phyloP scores from a whole-genome alignment of 2,329 filamentous ascomycete genomes.

The Akanthomyces dipterigenus region DNA sequence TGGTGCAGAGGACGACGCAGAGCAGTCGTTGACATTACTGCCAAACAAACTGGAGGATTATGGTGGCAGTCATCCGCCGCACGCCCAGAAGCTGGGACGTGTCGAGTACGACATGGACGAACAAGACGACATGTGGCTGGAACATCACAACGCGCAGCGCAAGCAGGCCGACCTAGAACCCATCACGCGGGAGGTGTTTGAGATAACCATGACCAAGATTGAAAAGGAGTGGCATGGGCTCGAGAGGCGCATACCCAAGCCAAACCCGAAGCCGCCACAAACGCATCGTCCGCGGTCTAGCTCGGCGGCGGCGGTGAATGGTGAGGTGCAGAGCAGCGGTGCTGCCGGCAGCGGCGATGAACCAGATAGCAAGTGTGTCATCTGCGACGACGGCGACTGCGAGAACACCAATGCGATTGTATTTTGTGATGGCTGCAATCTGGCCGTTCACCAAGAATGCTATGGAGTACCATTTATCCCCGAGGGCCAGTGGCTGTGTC shows the following conservation, averaged over 20 bases:
- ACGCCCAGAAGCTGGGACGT: slow-evolving; percentile 53
- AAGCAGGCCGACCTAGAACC: slow-evolving; percentile 67
- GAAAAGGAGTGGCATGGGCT: slow-evolving; percentile 97
- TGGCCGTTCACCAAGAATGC: slow-evolving; percentile 97
- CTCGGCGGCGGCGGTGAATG: slow-evolving; percentile 91
- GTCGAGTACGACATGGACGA: slow-evolving; percentile 99
- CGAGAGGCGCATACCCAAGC: slow-evolving; percentile 94
- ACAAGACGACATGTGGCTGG: slow-evolving; percentile 94
- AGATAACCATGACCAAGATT: slow-evolving; percentile 97
- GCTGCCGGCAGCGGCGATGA: slow-evolving; percentile 51
- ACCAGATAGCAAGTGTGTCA: slow-evolving; percentile 93
- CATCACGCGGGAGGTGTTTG: slow-evolving; percentile 90
- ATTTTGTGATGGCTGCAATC: slow-evolving; percentile 95
- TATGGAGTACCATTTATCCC: slow-evolving; percentile 98
- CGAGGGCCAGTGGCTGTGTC: slow-evolving; percentile 95
- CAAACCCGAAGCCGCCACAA: slow-evolving; percentile 91
- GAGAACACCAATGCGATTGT: slow-evolving; percentile 99
- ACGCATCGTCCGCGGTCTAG: slow-evolving; percentile 89
- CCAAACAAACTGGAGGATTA: slow-evolving; percentile 23
- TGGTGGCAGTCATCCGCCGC: slow-evolving; percentile 14
- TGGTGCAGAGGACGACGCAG: slow-evolving; percentile 53
- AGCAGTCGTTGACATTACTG: slow-evolving; percentile 29
- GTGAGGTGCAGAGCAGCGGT: slow-evolving; percentile 65
- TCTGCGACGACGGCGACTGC: slow-evolving; percentile 98
- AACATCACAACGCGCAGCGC: slow-evolving; percentile 72